Base-by-base conservation (phyloP, 257 asterid species). In the Nicotiana otophora region DNA sequence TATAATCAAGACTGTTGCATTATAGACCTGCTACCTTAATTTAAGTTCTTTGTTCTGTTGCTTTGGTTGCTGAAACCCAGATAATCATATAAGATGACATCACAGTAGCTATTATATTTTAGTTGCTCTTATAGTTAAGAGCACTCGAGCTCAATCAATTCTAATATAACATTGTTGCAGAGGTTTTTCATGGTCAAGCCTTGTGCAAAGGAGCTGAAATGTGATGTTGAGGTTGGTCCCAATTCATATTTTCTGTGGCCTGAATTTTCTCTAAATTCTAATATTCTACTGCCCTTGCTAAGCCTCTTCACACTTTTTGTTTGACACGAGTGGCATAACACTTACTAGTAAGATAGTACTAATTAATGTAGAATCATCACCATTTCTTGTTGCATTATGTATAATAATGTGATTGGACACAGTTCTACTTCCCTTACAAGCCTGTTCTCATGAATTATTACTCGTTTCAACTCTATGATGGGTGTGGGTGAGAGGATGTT, bases 161-260 rank as follows among this genome's bases (percentile, higher is more conserved):
- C 61, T 72, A 26, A 72, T 34, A 46, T 34, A 6, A 5, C 78
- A 42, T 42, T 55, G 19, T 48, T 92, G 93, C 98, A 95, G 99
- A 94, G 99, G 80, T 94, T 95, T 88, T 89, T 88, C 91, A 89
- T 92, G 97, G 97, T 95, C 83, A 95, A 95, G 89, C 98, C 99
- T 85, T 95, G 98, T 85, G 91, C 96, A 12, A 94, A 94, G 90
- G 99, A 96, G 94, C 92, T 94, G 97, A 94, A 90, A 88, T 94
- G 98, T 82, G 99, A 96, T 83, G 98, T 96, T 87, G 97, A 96
- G 99, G 99, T 96, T 81, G 85, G 92, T 84, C 81, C 70, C 28
- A 63, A 57, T 53, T 48, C 80, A 20, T 46, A 23, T 72, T 46
- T 33, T 46, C 11, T 46, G 61, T 46, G 58, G 3, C 61, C 48